Conservation (phyloP, 805 yeast genomes). For the Candida patagonica region DNA sequence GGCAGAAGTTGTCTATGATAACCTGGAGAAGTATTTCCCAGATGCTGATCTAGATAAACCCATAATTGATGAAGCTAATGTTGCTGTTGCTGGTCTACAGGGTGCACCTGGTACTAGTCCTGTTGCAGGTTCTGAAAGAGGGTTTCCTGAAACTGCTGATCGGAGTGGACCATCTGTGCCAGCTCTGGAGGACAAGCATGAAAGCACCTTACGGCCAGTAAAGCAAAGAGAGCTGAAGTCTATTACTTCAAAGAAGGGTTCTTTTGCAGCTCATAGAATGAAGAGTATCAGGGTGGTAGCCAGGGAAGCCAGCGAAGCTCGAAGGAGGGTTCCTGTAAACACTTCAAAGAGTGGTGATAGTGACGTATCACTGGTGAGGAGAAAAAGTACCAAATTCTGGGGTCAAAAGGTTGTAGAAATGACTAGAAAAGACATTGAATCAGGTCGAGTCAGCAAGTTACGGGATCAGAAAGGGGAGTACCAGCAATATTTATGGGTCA, state of each 20-base stretch:
- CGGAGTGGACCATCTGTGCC: slow-evolving; percentile 12
- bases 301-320: slow-evolving; percentile 64
- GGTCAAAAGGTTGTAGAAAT: slow-evolving; percentile 90
- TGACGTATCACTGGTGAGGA: slow-evolving; percentile 37
- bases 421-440: slow-evolving; percentile 56
- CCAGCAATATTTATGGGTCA: slow-evolving; percentile 93
- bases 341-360: slow-evolving; percentile 4
- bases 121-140: not conserved
- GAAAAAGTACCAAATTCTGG: slow-evolving; percentile 94
- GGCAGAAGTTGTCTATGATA: slow-evolving; percentile 85
- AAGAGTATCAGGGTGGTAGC: slow-evolving; percentile 92
- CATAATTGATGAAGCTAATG: slow-evolving; percentile 56
- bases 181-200: slow-evolving; percentile 15
- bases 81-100: slow-evolving; percentile 21
- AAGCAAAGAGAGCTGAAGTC: slow-evolving; percentile 1
- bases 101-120: not conserved
- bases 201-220: slow-evolving; percentile 20
- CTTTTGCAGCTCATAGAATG: slow-evolving; percentile 39
- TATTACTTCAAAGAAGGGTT: slow-evolving; percentile 7
- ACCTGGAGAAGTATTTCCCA: slow-evolving; percentile 87
- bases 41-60: slow-evolving; percentile 87
- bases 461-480: slow-evolving; percentile 57
- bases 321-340: slow-evolving; percentile 31
- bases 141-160: not conserved
- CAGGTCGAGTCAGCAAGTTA: slow-evolving; percentile 57